Percentiles rank a stretch among this genome's conserved stretches.
Evolutionary conservation across 768 basidiomycete genomes (phyloP).

Genomic region (Mycena galopus): DNA sequence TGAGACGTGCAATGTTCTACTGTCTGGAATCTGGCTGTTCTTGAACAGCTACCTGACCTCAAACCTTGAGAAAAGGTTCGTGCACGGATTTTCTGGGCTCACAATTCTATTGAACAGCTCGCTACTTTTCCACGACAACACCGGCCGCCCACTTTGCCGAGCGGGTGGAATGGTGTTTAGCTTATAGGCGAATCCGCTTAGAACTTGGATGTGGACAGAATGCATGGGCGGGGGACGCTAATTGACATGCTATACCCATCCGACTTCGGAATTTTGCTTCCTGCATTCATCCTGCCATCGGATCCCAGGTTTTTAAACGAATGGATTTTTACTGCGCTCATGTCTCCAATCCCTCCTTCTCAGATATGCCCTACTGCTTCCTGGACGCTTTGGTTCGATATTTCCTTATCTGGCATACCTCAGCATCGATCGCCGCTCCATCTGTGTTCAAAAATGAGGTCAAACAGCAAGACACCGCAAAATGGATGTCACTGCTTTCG

Average conservation of each 20-base stretch:
- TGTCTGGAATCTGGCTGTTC: too few relatives aligned
- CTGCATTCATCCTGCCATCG: too few relatives aligned
- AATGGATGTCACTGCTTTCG: not conserved
- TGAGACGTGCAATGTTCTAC: too few relatives aligned
- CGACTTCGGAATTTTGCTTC: too few relatives aligned
- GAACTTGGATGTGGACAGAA: not conserved
- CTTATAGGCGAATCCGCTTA: not conserved
- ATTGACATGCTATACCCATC: too few relatives aligned
- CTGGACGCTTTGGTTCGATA: not conserved
- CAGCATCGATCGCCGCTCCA: not conserved
- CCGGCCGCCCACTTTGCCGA: conserved; percentile 1
- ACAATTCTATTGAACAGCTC: not conserved
- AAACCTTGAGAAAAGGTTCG: too few relatives aligned
- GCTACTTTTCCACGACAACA: not conserved
- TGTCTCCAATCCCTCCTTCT: too few relatives aligned
- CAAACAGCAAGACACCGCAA: not conserved
- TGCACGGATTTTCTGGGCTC: not conserved
- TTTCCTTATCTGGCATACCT: too few relatives aligned
- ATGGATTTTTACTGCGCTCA: too few relatives aligned
- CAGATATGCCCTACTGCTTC: not conserved
- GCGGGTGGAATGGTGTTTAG: conserved; percentile 5
- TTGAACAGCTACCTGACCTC: too few relatives aligned
- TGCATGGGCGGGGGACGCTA: not conserved
- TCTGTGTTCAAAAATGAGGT: not conserved
- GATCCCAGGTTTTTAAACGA: too few relatives aligned